phyloP scores from a whole-genome alignment of 2,329 filamentous ascomycete genomes.

The Neoarthrinium moseri region DNA sequence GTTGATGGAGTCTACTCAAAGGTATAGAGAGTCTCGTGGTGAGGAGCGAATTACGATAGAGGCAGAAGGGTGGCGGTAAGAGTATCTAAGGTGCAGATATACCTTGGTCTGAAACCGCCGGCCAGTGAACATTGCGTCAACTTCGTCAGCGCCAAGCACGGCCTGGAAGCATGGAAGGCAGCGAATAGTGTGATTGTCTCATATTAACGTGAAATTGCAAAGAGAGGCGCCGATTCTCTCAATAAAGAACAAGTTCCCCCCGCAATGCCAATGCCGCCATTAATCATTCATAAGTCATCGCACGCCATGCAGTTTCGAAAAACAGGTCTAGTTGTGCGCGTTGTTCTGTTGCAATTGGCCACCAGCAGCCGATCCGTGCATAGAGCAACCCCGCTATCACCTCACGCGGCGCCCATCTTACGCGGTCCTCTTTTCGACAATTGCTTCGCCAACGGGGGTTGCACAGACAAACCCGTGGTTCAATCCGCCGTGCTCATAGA shows the following conservation, averaged over 20 bases:
- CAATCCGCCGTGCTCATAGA: constrained; percentile 66
- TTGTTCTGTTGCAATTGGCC: background rate
- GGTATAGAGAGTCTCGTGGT: constrained; percentile 30
- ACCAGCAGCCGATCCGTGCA: background rate
- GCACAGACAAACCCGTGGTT: constrained; percentile 50
- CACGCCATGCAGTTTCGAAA: constrained; percentile 2
- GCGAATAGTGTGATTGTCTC: no score
- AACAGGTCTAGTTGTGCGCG: background rate
- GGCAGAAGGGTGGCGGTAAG: no score
- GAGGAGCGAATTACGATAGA: constrained; percentile 25
- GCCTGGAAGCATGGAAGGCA: no score
- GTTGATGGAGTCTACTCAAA: constrained; percentile 31
- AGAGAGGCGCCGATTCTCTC: no score
- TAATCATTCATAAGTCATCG: constrained; percentile 1
- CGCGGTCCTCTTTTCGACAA: constrained; percentile 57
- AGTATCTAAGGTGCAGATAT: no score
- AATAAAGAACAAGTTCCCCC: no score
- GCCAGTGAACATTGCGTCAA: no score
- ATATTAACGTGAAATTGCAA: no score
- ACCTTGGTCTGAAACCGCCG: no score
- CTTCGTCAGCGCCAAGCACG: no score
- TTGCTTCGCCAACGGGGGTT: constrained; percentile 50
- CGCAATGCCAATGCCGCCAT: constrained; percentile 8
- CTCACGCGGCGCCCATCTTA: constrained; percentile 20
- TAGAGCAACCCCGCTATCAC: background rate